Conservation (phyloP, 257 asterid species). For the Solanum gandarillasii region DNA sequence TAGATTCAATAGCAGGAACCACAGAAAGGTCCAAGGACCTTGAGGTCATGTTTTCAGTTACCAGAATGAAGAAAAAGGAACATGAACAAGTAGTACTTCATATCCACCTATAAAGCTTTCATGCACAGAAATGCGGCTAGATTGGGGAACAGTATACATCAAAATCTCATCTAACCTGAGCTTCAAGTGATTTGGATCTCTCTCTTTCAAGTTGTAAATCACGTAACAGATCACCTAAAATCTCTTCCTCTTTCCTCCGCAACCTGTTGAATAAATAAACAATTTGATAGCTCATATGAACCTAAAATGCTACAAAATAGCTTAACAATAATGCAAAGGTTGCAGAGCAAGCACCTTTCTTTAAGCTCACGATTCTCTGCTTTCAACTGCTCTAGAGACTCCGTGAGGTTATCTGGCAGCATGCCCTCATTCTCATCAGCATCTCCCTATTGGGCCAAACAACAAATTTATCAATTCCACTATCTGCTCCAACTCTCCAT, state of each 20-base stretch:
- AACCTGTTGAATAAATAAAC: constrained; percentile 32
- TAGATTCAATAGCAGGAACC: not conserved
- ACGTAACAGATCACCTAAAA: constrained; percentile 62
- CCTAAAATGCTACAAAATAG: not conserved
- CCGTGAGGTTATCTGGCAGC: constrained; percentile 23
- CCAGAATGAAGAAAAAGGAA: not conserved
- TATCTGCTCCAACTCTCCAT: not conserved
- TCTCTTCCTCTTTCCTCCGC: constrained; percentile 52
- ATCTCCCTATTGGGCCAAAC: constrained; percentile 26
- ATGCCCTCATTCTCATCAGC: constrained; percentile 8
- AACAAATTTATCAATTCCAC: not conserved
- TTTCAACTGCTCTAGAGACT: constrained; percentile 35
- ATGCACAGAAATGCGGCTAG: not conserved
- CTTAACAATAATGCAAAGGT: not conserved
- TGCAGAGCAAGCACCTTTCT: constrained; percentile 37
- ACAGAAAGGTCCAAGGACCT: not conserved
- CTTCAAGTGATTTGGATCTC: constrained; percentile 55
- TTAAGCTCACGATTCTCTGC: constrained; percentile 59
- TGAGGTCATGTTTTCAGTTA: not conserved
- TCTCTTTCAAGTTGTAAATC: constrained; percentile 65
- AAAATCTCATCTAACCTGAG: constrained; percentile 37
- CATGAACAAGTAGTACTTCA: not conserved
- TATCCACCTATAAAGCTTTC: not conserved
- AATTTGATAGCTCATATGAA: not conserved
- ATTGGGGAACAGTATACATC: not conserved